These are phyloP conservation scores for Iris pallida DNA, from an alignment of 116 monocot genomes.

Conservation along the genomic window DNA sequence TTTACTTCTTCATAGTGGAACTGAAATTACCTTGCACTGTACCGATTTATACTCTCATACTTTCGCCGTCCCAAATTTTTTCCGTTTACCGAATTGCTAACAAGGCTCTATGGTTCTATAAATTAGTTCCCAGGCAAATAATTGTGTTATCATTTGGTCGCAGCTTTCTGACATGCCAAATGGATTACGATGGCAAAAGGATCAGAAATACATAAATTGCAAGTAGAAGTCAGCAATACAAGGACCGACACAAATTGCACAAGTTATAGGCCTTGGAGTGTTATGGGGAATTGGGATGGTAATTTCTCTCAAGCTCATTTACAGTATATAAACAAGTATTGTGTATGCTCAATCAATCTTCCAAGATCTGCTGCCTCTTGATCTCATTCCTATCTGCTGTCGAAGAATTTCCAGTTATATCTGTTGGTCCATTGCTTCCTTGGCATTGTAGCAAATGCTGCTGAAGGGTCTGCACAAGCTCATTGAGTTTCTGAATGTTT, in stretches of 20 bases:
- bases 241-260: not conserved
- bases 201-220: too few relatives aligned
- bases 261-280: not conserved
- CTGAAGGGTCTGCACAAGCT: constrained; percentile 55
- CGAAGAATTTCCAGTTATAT: constrained; percentile 22
- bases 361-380: constrained; percentile 40
- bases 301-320: not conserved
- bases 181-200: too few relatives aligned
- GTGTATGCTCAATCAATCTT: constrained; percentile 23
- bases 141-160: too few relatives aligned
- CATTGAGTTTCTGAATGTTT: constrained; percentile 62
- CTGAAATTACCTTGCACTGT: too few relatives aligned
- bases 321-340: not conserved
- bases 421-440: constrained; percentile 17
- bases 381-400: constrained; percentile 14
- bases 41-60: too few relatives aligned
- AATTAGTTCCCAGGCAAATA: too few relatives aligned
- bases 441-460: constrained; percentile 63
- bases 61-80: too few relatives aligned
- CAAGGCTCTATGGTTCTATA: too few relatives aligned
- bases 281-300: not conserved
- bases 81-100: too few relatives aligned
- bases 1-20: too few relatives aligned
- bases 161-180: too few relatives aligned
- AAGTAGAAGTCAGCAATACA: too few relatives aligned